These are phyloP conservation scores for Chlorella sp. DNA, from an alignment of 139 green algal species.

Conservation along the genomic window DNA sequence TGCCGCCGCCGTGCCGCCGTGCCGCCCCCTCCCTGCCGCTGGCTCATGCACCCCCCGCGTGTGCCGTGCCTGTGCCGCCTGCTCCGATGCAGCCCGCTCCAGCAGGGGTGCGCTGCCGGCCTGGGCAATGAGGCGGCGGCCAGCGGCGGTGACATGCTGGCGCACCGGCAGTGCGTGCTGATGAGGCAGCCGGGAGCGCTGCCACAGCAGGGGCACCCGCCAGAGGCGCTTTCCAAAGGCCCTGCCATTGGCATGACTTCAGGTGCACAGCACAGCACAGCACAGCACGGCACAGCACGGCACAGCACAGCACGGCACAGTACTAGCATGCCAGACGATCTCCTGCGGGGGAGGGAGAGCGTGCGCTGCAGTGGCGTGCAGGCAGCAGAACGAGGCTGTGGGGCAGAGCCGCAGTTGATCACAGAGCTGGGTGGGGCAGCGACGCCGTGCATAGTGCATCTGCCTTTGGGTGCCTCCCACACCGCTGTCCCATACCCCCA, in stretches of 20 bases:
- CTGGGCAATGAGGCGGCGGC: no score
- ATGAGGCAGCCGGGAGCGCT: neutral
- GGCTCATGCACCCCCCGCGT: no score
- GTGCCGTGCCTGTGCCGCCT: no score
- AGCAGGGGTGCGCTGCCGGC: neutral
- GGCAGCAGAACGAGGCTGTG: neutral
- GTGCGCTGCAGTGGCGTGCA: neutral
- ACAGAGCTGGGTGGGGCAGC: no score
- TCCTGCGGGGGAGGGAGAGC: no score
- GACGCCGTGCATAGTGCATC: no score
- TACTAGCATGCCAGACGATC: neutral
- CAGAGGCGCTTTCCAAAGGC: neutral
- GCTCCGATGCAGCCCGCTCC: neutral
- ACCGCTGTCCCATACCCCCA: neutral
- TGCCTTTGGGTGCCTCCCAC: neutral
- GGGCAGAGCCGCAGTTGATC: no score
- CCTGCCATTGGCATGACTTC: neutral
- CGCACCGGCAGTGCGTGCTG: constrained; percentile 4
- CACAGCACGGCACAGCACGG: no score
- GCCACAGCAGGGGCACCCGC: neutral
- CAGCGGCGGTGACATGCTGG: neutral
- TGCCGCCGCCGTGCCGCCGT: neutral
- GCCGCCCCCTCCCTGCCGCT: no score
- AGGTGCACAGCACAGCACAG: neutral
- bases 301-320: neutral